phyloP scores from a whole-genome alignment of 305 asterid genomes.

The Andrographis paniculata region DNA sequence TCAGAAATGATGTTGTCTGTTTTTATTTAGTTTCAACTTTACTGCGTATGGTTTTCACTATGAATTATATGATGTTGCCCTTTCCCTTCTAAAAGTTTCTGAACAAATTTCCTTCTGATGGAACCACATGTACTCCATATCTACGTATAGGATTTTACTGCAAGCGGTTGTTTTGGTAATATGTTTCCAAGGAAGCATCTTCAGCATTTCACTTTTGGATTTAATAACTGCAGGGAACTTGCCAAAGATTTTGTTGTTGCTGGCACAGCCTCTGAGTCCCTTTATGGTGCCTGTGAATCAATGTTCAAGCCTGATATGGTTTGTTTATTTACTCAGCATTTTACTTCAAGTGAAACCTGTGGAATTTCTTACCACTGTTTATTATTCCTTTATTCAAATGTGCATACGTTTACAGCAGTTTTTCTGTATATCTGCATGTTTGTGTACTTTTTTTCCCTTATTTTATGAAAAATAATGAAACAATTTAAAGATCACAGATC shows the following conservation, averaged over 20 bases:
- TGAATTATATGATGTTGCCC: no score
- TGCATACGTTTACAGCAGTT: background rate
- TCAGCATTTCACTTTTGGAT: conserved; percentile 3
- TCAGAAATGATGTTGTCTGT: no score
- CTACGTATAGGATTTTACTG: no score
- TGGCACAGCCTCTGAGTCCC: conserved; percentile 95
- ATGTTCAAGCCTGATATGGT: conserved; percentile 98
- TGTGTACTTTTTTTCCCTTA: background rate
- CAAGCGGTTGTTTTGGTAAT: background rate
- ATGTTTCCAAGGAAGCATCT: background rate
- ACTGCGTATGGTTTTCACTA: no score
- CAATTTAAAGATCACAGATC: background rate
- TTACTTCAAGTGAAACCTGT: background rate
- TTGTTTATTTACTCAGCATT: conserved; percentile 20
- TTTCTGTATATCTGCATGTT: background rate
- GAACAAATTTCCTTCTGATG: no score
- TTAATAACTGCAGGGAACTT: conserved; percentile 62
- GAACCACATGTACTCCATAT: no score
- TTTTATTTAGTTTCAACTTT: no score
- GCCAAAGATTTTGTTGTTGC: conserved; percentile 99
- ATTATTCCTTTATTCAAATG: background rate
- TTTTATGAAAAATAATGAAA: background rate
- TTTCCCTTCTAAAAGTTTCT: no score
- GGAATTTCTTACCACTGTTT: background rate
- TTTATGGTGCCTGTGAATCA: conserved; percentile 97